These are phyloP conservation scores for Fraxinus angustifolia DNA, from an alignment of 305 asterid species.

Conservation along the genomic window DNA sequence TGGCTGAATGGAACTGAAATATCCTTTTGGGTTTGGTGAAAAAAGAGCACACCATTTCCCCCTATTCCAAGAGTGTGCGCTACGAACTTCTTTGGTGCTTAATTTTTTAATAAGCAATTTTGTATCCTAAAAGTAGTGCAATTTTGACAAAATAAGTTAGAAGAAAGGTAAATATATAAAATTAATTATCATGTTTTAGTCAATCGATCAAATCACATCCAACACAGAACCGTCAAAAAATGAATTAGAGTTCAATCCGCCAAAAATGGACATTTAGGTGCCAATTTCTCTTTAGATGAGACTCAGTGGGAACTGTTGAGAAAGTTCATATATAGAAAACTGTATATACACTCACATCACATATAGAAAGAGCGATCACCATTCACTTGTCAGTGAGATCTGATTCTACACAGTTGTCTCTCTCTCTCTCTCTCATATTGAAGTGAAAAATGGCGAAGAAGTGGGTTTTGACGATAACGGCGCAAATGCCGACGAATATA, in stretches of 20 bases:
- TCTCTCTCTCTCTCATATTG: not conserved
- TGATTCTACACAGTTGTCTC: not conserved
- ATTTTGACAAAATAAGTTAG: not conserved
- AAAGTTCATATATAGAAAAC: not conserved
- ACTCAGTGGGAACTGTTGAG: not conserved
- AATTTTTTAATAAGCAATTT: not conserved
- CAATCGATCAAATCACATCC: not conserved
- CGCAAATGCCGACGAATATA: conserved; percentile 93
- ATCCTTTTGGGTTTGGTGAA: not conserved
- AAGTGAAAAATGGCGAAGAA: conserved; percentile 33
- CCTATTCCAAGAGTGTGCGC: not conserved
- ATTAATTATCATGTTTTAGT: not conserved
- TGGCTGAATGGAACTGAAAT: not conserved
- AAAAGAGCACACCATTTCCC: not conserved
- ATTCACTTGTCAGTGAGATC: not conserved
- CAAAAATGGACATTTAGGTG: not conserved
- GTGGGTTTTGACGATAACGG: conserved; percentile 75
- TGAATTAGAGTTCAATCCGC: not conserved
- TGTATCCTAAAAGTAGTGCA: not conserved
- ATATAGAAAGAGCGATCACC: not conserved
- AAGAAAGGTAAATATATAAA: not conserved
- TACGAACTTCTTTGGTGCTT: not conserved
- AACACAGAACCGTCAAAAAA: not conserved
- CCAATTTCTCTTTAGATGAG: not conserved
- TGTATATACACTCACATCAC: not conserved